Conservation (phyloP, 2,329 filamentous ascomycete species). For the Epichloe sp. region DNA sequence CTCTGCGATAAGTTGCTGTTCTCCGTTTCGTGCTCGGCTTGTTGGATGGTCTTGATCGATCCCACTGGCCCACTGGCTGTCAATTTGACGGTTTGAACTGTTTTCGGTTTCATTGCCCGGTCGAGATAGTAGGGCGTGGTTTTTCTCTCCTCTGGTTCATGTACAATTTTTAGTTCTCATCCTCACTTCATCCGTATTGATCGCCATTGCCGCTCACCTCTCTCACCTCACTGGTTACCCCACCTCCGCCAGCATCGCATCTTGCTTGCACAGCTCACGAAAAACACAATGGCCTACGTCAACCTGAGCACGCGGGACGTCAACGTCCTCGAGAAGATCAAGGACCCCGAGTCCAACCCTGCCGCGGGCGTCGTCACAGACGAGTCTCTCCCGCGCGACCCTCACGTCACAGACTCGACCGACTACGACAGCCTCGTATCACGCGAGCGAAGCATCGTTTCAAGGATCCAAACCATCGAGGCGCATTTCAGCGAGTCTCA, state of each 20-base stretch:
- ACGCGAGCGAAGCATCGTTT: slow-evolving; percentile 40
- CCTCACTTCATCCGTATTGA: too few relatives aligned
- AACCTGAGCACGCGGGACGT: slow-evolving; percentile 44
- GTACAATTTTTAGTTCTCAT: too few relatives aligned
- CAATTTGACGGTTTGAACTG: too few relatives aligned
- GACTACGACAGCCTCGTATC: slow-evolving; percentile 38
- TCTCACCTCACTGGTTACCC: neutral
- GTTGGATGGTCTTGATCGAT: too few relatives aligned
- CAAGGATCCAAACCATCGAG: slow-evolving; percentile 41
- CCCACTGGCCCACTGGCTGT: too few relatives aligned
- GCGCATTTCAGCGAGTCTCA: slow-evolving; percentile 33
- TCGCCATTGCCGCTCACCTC: neutral
- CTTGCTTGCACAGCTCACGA: neutral
- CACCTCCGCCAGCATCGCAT: neutral
- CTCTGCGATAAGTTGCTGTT: too few relatives aligned
- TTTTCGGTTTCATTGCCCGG: too few relatives aligned
- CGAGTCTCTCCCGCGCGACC: slow-evolving; percentile 40
- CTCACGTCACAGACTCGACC: slow-evolving; percentile 36
- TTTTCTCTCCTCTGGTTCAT: too few relatives aligned
- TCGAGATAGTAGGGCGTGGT: too few relatives aligned
- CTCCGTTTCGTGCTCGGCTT: too few relatives aligned
- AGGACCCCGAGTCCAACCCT: slow-evolving; percentile 51
- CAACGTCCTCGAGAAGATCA: slow-evolving; percentile 52
- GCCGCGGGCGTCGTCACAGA: slow-evolving; percentile 41
- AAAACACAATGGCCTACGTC: slow-evolving; percentile 27